phyloP scores from a whole-genome alignment of 768 basidiomycete species.

The Boletus eberwhitei region DNA sequence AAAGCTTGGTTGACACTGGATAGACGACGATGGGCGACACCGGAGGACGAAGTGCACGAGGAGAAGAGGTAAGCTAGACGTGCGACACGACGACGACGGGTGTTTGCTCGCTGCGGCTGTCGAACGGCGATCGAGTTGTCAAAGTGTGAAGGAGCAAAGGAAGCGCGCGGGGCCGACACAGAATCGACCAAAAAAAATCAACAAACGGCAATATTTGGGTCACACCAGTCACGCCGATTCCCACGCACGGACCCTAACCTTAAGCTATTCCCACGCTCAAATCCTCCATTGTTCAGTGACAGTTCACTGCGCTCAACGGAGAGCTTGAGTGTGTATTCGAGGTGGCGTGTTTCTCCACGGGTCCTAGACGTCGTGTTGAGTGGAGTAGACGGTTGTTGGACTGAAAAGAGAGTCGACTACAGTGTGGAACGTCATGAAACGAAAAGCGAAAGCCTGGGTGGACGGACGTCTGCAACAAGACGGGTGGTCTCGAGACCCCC shows the following conservation, averaged over 20 bases:
- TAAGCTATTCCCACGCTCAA: conserved; percentile 33
- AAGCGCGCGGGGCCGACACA: conserved; percentile 45
- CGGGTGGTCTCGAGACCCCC: conserved; percentile 30
- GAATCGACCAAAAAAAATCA: conserved; percentile 38
- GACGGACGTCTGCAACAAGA: not conserved
- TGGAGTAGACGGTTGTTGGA: not conserved
- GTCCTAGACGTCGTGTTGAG: not conserved
- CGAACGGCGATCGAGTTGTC: conserved; percentile 48
- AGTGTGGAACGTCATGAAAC: not conserved
- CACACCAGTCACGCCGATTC: conserved; percentile 32
- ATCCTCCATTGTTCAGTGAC: conserved; percentile 18
- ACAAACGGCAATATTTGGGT: conserved; percentile 41
- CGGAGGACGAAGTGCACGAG: conserved; percentile 22
- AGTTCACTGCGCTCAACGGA: conserved; percentile 1
- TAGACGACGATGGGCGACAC: conserved; percentile 22
- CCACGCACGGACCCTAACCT: conserved; percentile 48
- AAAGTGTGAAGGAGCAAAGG: conserved; percentile 42
- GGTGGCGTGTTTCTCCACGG: no score
- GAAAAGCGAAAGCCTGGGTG: not conserved
- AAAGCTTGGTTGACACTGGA: conserved; percentile 18
- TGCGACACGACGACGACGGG: conserved; percentile 38
- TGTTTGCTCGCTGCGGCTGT: conserved; percentile 43
- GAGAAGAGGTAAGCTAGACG: conserved; percentile 24
- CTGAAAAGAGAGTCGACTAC: not conserved
- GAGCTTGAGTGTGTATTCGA: not conserved